A percentile compares a stretch with the other conserved stretches of the same genome.
phyloP scores from a whole-genome alignment of 768 basidiomycete genomes.

The Boletus rubropictus region DNA sequence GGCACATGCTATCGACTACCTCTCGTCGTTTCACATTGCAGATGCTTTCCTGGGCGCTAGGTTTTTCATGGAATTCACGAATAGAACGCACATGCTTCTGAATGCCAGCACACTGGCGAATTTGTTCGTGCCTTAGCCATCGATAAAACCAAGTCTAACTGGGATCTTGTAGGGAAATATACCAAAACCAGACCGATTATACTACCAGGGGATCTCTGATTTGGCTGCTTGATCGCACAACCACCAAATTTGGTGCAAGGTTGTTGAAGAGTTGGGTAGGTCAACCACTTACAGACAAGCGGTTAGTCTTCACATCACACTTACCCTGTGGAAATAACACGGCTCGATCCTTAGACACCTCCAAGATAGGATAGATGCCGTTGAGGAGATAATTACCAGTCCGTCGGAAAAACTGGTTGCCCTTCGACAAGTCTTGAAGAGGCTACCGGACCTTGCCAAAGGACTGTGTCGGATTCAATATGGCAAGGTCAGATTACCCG shows the following conservation, averaged over 20 bases:
- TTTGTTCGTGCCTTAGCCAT: constrained; percentile 36
- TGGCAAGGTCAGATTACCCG: constrained; percentile 58
- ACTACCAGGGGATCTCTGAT: constrained; percentile 70
- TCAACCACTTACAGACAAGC: constrained; percentile 69
- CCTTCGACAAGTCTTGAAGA: constrained; percentile 63
- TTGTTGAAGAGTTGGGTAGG: constrained; percentile 83
- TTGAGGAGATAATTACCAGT: constrained; percentile 72
- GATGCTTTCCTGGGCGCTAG: constrained; percentile 71
- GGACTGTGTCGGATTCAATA: constrained; percentile 89
- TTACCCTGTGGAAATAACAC: neutral
- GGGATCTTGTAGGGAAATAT: constrained; percentile 65
- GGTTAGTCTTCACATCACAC: constrained; percentile 36
- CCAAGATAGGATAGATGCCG: constrained; percentile 72
- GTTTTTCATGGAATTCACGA: constrained; percentile 76
- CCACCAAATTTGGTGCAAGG: constrained; percentile 84
- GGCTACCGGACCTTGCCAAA: constrained; percentile 81
- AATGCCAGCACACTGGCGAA: constrained; percentile 85
- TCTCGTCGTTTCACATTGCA: constrained; percentile 69
- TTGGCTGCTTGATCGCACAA: constrained; percentile 81
- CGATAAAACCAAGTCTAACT: neutral
- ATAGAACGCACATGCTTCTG: constrained; percentile 78
- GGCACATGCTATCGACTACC: constrained; percentile 65
- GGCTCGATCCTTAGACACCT: constrained; percentile 48
- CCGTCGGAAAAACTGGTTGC: constrained; percentile 56
- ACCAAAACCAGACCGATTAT: constrained; percentile 81